These are phyloP conservation scores for Claviceps monticola DNA, from an alignment of 2,329 filamentous ascomycete species.

Conservation along the genomic window DNA sequence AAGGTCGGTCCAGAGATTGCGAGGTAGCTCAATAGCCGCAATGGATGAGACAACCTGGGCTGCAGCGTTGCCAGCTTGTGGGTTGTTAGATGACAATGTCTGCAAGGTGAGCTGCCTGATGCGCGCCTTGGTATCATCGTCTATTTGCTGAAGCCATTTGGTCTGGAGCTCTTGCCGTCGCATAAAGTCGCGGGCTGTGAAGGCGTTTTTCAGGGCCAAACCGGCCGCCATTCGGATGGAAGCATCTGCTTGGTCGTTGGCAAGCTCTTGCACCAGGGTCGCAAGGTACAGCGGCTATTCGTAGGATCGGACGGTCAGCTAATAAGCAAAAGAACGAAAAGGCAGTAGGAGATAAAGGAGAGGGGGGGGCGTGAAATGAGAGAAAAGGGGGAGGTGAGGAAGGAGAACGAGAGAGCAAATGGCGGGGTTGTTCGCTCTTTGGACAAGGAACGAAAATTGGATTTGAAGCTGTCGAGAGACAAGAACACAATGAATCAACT, in stretches of 20 bases:
- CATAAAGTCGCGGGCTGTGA: constrained; percentile 79
- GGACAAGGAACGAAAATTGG: background rate
- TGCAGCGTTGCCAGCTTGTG: constrained; percentile 73
- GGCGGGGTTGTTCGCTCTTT: background rate
- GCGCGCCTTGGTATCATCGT: constrained; percentile 65
- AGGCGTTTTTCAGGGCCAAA: constrained; percentile 95
- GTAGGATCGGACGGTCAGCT: background rate
- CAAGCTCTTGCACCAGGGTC: constrained; percentile 84
- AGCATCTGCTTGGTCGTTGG: constrained; percentile 72
- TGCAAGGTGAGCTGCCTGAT: constrained; percentile 87
- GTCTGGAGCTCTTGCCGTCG: constrained; percentile 81
- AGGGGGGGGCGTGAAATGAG: background rate
- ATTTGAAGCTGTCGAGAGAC: background rate
- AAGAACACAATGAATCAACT: constrained; percentile 15
- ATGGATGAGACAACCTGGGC: constrained; percentile 94
- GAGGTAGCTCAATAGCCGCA: constrained; percentile 85
- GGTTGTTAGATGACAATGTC: constrained; percentile 67
- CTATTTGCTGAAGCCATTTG: constrained; percentile 81
- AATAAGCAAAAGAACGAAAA: background rate
- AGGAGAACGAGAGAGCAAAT: background rate
- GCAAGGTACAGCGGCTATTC: constrained; percentile 77
- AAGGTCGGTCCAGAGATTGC: constrained; percentile 84
- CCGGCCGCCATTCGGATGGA: constrained; percentile 88
- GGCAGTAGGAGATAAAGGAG: background rate
- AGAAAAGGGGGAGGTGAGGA: background rate